A percentile compares a stretch with the other conserved stretches of the same genome.
phyloP scores from a whole-genome alignment of 768 basidiomycete species.

The Suillus clintonianus region DNA sequence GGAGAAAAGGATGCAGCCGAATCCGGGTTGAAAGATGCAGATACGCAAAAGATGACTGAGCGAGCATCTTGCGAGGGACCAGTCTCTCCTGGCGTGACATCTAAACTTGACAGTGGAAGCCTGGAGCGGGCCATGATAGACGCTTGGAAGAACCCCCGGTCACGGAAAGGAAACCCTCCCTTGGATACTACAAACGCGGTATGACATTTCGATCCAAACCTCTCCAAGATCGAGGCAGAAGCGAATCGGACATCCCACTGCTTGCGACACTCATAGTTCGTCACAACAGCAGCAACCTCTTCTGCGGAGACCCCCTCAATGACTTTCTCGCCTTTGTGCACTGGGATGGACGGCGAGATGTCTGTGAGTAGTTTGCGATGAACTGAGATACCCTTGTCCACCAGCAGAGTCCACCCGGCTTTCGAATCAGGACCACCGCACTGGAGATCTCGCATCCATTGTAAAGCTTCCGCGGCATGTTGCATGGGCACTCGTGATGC shows the following conservation, averaged over 20 bases:
- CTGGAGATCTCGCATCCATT: slow-evolving; percentile 78
- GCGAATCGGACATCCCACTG: slow-evolving; percentile 89
- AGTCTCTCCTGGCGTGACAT: slow-evolving; percentile 42
- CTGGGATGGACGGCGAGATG: slow-evolving; percentile 77
- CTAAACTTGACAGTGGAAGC: slow-evolving; percentile 37
- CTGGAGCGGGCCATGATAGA: slow-evolving; percentile 68
- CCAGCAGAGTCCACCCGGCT: slow-evolving; percentile 75
- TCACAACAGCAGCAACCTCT: slow-evolving; percentile 77
- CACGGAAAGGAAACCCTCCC: slow-evolving; percentile 87
- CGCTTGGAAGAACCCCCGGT: slow-evolving; percentile 83
- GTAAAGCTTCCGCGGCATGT: slow-evolving; percentile 78
- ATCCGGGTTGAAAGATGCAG: slow-evolving; percentile 78
- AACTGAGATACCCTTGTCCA: slow-evolving; percentile 75
- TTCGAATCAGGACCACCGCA: slow-evolving; percentile 46
- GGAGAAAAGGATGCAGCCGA: slow-evolving; percentile 55
- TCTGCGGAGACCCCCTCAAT: slow-evolving; percentile 94
- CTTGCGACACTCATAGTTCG: slow-evolving; percentile 68
- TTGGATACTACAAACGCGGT: slow-evolving; percentile 75
- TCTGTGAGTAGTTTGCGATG: slow-evolving; percentile 75
- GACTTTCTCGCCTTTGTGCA: slow-evolving; percentile 87
- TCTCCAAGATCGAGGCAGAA: slow-evolving; percentile 66
- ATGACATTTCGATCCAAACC: slow-evolving; percentile 72
- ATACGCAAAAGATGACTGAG: slow-evolving; percentile 78
- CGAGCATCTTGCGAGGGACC: slow-evolving; percentile 44
- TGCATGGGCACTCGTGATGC: slow-evolving; percentile 72